Conservation (phyloP, 2,329 filamentous ascomycete species). For the Penicillium oxalicum region DNA sequence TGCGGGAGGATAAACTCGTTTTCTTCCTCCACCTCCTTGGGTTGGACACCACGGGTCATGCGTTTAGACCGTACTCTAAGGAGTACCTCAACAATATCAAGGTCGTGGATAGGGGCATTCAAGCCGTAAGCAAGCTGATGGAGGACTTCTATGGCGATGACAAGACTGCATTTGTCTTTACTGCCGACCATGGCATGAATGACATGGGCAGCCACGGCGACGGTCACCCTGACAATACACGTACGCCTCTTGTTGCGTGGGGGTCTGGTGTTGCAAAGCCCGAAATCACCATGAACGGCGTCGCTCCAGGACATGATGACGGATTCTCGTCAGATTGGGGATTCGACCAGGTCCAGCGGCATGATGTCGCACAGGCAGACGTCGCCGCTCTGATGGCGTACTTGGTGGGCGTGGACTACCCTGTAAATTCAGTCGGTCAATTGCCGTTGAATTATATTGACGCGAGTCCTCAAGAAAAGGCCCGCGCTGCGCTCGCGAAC, state of each 20-base stretch:
- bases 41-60: constrained; percentile 83
- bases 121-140: constrained; percentile 74
- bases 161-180: constrained; percentile 92
- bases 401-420: constrained; percentile 78
- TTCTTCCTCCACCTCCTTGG: constrained; percentile 95
- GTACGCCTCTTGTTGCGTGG: constrained; percentile 89
- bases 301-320: constrained; percentile 79
- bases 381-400: constrained; percentile 95
- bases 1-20: constrained; percentile 79
- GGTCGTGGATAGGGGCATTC: constrained; percentile 82
- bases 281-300: constrained; percentile 46
- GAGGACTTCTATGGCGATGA: constrained; percentile 78
- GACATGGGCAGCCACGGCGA: constrained; percentile 99
- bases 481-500: constrained; percentile 77
- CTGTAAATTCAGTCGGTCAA: constrained; percentile 92
- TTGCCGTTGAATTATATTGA: constrained; percentile 78
- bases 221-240: constrained; percentile 92
- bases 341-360: constrained; percentile 69
- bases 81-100: constrained; percentile 95
- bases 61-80: constrained; percentile 81
- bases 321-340: constrained; percentile 83
- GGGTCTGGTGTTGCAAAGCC: constrained; percentile 84
- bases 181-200: constrained; percentile 97
- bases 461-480: constrained; percentile 67
- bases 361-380: constrained; percentile 92